phyloP scores from a whole-genome alignment of 1,139 yeast genomes.

The Lizanozyma gosingica region DNA sequence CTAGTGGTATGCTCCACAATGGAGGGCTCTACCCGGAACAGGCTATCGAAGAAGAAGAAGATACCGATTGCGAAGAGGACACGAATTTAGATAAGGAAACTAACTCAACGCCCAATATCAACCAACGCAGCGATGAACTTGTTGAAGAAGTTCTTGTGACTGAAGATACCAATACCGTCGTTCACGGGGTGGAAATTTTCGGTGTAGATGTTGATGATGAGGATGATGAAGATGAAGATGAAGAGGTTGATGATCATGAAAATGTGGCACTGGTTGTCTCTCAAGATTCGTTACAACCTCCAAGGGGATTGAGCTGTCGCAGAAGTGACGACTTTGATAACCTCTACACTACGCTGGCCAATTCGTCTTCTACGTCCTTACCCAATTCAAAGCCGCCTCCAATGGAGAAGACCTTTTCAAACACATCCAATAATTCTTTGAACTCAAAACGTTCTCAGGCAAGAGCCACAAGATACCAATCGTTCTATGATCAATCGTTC shows the following conservation, averaged over 20 bases:
- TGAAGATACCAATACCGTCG: background rate
- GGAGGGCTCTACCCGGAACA: background rate
- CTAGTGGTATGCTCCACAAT: background rate
- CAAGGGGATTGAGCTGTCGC: background rate
- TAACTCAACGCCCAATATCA: background rate
- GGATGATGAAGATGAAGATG: conserved; percentile 1
- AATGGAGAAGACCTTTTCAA: conserved; percentile 20
- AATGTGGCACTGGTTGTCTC: background rate
- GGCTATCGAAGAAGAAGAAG: conserved; percentile 19
- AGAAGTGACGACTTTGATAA: background rate
- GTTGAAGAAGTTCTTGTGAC: background rate
- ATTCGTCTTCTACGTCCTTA: conserved; percentile 17
- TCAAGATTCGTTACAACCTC: background rate
- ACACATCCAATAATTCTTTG: background rate
- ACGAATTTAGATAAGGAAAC: background rate
- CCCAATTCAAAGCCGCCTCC: conserved; percentile 5
- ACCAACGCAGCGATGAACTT: background rate
- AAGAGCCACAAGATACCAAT: conserved; percentile 43
- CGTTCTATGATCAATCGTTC: conserved; percentile 40
- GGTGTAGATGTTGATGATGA: conserved; percentile 16
- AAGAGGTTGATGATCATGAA: background rate
- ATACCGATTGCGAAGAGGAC: conserved; percentile 3
- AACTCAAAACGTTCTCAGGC: conserved; percentile 31
- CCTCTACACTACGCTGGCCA: conserved; percentile 10
- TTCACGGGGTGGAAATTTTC: conserved; percentile 7